phyloP scores from a whole-genome alignment of 306 rosid species.

The Amphicarpaea edgeworthii region DNA sequence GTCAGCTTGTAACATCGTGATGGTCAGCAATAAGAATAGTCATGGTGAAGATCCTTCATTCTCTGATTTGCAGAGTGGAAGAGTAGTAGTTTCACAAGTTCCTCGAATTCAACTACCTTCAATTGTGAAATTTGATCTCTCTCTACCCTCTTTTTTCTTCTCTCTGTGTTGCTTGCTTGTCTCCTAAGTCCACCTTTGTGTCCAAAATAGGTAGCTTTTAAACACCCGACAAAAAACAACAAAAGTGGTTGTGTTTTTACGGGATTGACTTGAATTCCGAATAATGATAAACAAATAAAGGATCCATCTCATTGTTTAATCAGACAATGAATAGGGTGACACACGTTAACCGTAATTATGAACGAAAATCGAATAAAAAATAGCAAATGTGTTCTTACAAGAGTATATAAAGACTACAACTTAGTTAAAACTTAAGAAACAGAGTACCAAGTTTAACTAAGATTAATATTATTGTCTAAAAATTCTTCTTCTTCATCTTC shows the following conservation, averaged over 20 bases:
- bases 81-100: neutral
- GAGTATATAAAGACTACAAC: too few relatives aligned
- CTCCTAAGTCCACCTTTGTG: neutral
- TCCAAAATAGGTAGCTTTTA: neutral
- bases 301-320: too few relatives aligned
- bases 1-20: conserved; percentile 64
- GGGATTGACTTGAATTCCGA: neutral
- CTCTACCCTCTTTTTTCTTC: neutral
- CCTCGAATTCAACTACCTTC: neutral
- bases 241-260: neutral
- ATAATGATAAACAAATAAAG: neutral
- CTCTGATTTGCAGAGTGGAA: neutral
- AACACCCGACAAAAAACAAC: neutral
- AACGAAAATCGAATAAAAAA: too few relatives aligned
- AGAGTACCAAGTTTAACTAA: too few relatives aligned
- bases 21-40: conserved; percentile 32
- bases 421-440: too few relatives aligned
- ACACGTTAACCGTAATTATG: too few relatives aligned
- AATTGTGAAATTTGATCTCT: neutral
- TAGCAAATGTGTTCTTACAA: too few relatives aligned
- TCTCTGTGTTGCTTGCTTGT: neutral
- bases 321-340: too few relatives aligned
- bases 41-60: conserved; percentile 46
- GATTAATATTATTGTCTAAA: too few relatives aligned
- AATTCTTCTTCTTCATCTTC: too few relatives aligned